Conservation (phyloP, 768 basidiomycete species). For the Termitomyces sp. region DNA sequence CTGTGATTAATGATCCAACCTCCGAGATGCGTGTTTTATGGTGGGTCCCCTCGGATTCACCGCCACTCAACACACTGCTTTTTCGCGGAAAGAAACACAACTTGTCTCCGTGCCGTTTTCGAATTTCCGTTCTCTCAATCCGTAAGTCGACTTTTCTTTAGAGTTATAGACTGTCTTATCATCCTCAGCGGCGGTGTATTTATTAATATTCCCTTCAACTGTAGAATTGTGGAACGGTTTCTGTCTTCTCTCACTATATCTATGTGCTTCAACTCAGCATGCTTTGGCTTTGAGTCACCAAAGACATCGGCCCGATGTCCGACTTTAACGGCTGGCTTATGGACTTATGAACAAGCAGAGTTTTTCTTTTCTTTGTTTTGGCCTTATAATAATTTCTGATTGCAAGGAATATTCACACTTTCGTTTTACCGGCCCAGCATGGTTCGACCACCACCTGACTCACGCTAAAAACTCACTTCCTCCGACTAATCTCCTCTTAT, state of each 20-base stretch:
- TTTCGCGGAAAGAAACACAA: not conserved
- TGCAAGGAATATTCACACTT: too few relatives aligned
- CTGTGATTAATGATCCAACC: not conserved
- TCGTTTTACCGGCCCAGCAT: too few relatives aligned
- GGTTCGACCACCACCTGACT: too few relatives aligned
- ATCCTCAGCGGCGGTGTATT: not conserved
- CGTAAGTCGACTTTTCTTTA: not conserved
- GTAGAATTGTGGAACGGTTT: not conserved
- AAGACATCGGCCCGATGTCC: not conserved
- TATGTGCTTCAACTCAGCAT: not conserved
- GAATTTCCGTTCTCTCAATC: not conserved
- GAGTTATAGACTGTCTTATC: not conserved
- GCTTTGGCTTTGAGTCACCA: not conserved
- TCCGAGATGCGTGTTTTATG: not conserved
- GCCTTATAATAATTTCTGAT: not conserved
- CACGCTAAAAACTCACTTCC: too few relatives aligned
- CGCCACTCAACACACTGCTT: not conserved
- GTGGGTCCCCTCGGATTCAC: not conserved
- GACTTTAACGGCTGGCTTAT: too few relatives aligned
- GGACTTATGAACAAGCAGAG: not conserved
- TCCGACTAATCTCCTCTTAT: too few relatives aligned
- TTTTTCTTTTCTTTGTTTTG: not conserved
- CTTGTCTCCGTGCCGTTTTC: not conserved
- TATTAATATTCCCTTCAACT: not conserved
- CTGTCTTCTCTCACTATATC: not conserved